A percentile compares a stretch with the other conserved stretches of the same genome.
Evolutionary conservation across 768 basidiomycete genomes (phyloP).

Genomic region (Tricholoma hemisulphureum): DNA sequence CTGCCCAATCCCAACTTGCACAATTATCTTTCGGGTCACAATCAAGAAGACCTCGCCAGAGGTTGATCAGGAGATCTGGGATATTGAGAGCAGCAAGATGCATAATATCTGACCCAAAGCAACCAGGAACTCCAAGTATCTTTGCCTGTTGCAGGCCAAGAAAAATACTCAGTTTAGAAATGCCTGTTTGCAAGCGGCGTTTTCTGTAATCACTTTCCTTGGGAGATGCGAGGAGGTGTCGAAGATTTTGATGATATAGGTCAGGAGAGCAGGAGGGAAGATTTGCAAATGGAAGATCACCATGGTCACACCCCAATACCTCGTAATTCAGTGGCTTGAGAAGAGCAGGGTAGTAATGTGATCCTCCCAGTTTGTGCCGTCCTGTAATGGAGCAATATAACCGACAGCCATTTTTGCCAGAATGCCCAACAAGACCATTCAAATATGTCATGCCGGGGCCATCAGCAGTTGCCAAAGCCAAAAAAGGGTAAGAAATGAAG

Average conservation of each 20-base stretch:
- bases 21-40: not conserved
- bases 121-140: slow-evolving; percentile 25
- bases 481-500: slow-evolving; percentile 6
- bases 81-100: slow-evolving; percentile 38
- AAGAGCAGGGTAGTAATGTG: slow-evolving; percentile 10
- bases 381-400: slow-evolving; percentile 25
- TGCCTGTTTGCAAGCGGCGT: slow-evolving; percentile 25
- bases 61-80: slow-evolving; percentile 31
- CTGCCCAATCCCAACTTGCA: not conserved
- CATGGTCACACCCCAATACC: not conserved
- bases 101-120: slow-evolving; percentile 38
- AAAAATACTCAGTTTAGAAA: slow-evolving; percentile 33
- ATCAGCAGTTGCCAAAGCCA: slow-evolving; percentile 13
- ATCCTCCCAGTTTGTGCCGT: slow-evolving; percentile 18
- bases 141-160: slow-evolving; percentile 18
- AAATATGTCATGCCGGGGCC: slow-evolving; percentile 13
- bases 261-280: not conserved
- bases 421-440: slow-evolving; percentile 28
- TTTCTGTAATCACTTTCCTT: slow-evolving; percentile 16
- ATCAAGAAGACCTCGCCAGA: slow-evolving; percentile 32
- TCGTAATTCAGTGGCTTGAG: slow-evolving; percentile 11
- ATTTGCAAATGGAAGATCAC: not conserved
- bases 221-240: not conserved
- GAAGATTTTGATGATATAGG: not conserved
- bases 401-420: slow-evolving; percentile 26